Evolutionary conservation across 2,329 filamentous ascomycete genomes (phyloP).

Genomic region (Saccharata proteae): DNA sequence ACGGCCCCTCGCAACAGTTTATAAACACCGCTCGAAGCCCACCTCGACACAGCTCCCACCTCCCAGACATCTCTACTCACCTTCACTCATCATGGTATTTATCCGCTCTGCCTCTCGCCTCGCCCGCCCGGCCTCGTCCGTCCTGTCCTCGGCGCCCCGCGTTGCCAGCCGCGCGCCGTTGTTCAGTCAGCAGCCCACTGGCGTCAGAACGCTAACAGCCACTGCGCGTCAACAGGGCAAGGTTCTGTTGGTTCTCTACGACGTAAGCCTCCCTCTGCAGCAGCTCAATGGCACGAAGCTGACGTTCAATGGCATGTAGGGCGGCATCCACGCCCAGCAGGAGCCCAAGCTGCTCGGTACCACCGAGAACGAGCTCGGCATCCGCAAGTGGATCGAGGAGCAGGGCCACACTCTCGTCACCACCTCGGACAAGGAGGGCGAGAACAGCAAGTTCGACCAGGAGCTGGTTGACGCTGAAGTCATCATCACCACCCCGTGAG

Average conservation of each 20-base stretch:
- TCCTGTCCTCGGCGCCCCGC: slow-evolving; percentile 33
- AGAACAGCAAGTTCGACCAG: slow-evolving; percentile 85
- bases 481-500: slow-evolving; percentile 96
- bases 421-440: slow-evolving; percentile 94
- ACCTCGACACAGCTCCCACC: no score
- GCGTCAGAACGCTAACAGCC: slow-evolving; percentile 51
- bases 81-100: slow-evolving; percentile 44
- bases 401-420: slow-evolving; percentile 94
- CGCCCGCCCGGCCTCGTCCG: slow-evolving; percentile 41
- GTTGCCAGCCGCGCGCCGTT: slow-evolving; percentile 28
- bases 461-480: slow-evolving; percentile 94
- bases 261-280: slow-evolving; percentile 44
- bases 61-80: slow-evolving; percentile 4
- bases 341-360: slow-evolving; percentile 85
- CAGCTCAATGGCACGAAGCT: slow-evolving; percentile 12
- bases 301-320: slow-evolving; percentile 29
- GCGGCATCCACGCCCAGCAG: slow-evolving; percentile 74
- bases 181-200: slow-evolving; percentile 31
- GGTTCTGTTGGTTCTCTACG: slow-evolving; percentile 88
- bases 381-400: slow-evolving; percentile 95
- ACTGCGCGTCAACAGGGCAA: slow-evolving; percentile 73
- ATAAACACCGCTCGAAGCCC: no score
- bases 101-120: slow-evolving; percentile 48
- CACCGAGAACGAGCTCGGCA: slow-evolving; percentile 94
- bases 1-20: no score